These are phyloP conservation scores for Diutina catenulata DNA, from an alignment of 1,139 yeast species.

Conservation along the genomic window DNA sequence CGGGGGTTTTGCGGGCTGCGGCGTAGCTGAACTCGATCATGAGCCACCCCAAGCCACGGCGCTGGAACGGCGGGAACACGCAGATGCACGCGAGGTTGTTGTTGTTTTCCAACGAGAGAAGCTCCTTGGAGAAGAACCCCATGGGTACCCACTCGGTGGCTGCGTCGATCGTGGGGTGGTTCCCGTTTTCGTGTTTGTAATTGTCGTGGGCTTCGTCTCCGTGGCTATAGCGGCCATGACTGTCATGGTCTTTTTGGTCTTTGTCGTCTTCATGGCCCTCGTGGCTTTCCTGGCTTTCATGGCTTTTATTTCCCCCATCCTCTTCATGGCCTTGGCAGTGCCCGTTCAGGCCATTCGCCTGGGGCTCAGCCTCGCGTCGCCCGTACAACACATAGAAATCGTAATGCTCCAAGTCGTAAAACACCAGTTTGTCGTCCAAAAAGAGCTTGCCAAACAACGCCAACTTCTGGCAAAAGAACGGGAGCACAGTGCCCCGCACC, in stretches of 20 bases:
- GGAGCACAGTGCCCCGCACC: constrained; percentile 52
- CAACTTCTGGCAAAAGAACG: constrained; percentile 67
- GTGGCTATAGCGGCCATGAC: too few species aligned
- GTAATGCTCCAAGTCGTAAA: constrained; percentile 65
- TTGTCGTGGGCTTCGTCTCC: not conserved
- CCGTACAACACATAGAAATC: constrained; percentile 71
- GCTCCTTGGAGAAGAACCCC: constrained; percentile 90
- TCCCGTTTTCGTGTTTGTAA: too few species aligned
- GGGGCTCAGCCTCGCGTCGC: too few species aligned
- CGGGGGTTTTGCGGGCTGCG: constrained; percentile 41
- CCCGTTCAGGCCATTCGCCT: too few species aligned
- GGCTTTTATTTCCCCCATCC: constrained; percentile 11
- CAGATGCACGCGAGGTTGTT: constrained; percentile 80
- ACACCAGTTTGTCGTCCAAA: constrained; percentile 84
- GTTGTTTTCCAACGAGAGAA: constrained; percentile 71
- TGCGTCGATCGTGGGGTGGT: too few species aligned
- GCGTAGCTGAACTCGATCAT: constrained; percentile 77
- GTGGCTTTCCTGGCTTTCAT: not conserved
- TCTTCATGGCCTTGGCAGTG: constrained; percentile 16
- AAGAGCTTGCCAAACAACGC: constrained; percentile 80
- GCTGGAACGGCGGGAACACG: constrained; percentile 86
- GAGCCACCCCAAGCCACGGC: constrained; percentile 64
- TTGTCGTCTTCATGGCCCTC: constrained; percentile 10
- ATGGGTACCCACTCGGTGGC: constrained; percentile 34
- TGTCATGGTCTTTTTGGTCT: too few species aligned